Evolutionary conservation across 2,329 filamentous ascomycete genomes (phyloP).

Genomic region (Dactylellina drechsleri): DNA sequence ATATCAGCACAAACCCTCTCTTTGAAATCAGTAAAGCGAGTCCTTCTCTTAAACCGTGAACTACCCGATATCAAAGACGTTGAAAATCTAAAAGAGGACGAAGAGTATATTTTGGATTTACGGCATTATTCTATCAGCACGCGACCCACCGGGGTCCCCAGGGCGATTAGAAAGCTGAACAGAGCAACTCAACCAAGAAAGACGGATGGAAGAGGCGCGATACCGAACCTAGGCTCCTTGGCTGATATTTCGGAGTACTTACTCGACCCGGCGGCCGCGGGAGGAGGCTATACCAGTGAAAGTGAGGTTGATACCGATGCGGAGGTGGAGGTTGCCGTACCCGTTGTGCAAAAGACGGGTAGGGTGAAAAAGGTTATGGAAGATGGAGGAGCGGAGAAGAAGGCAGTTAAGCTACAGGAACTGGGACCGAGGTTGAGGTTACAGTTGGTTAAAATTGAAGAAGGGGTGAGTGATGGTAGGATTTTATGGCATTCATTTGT

Average conservation of each 20-base stretch:
- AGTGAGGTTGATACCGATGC: conserved; percentile 94
- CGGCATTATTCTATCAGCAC: conserved; percentile 96
- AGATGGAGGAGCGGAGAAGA: conserved; percentile 64
- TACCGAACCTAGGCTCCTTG: conserved; percentile 90
- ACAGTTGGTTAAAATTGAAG: conserved; percentile 93
- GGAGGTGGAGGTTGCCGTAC: conserved; percentile 82
- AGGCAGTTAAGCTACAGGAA: conserved; percentile 90
- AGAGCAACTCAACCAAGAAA: conserved; percentile 66
- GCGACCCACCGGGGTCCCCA: conserved; percentile 83
- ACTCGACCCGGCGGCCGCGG: conserved; percentile 78
- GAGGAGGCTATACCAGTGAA: conserved; percentile 84
- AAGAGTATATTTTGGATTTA: conserved; percentile 79
- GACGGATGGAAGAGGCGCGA: conserved; percentile 70
- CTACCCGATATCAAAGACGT: conserved; percentile 66
- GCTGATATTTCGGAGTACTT: conserved; percentile 96
- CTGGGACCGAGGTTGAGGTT: conserved; percentile 89
- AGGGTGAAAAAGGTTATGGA: conserved; percentile 63
- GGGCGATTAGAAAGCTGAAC: conserved; percentile 82
- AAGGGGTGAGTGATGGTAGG: conserved; percentile 87
- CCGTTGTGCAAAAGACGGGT: conserved; percentile 70
- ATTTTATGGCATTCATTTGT: conserved; percentile 98
- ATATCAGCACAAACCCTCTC: conserved; percentile 93
- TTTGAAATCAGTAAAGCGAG: conserved; percentile 88
- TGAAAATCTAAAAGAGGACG: conserved; percentile 65
- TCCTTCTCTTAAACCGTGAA: conserved; percentile 89